Evolutionary conservation across 1,139 yeast species (phyloP), one percentile per base, ranked within the genome.

Genomic region (Hansenula sp.): DNA sequence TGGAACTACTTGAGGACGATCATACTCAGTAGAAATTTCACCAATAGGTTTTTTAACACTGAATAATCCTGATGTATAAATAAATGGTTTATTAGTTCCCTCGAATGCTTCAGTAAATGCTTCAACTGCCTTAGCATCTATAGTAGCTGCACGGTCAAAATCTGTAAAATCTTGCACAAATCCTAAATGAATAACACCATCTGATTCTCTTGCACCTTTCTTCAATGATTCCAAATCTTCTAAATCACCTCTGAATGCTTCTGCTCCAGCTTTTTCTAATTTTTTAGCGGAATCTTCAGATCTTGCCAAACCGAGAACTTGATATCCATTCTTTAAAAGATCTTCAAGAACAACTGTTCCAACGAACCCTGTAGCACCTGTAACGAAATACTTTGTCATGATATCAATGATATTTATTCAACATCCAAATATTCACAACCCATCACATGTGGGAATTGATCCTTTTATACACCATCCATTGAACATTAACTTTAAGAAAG

Each of bases 161-260:
- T 24, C 17, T 8, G 28, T 4, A 12, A 32, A 32, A 17, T 44
- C 63, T 42, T 58, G 64, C 18, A 47, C 45, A 44, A 57, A 65
- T 1, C 60, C 72, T 29, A 63, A 44, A 40, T 66, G 70, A 17
- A 65, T 35, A 6, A 57, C 59, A 11, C 59, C 71, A 42, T 66
- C 70, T 11, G 59, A 34, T 29, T 52, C 52, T 12, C 41, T 35
- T 10, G 65, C 62, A 13, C 49, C 60, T 34, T 53, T 43, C 17
- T 41, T 49, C 10, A 66, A 46, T 3, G 49, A 26, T 5, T 63
- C 64, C 2, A 51, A 26, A 29, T 57, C 60, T 11, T 38, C 41
- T 5, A 65, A 13, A 9, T 8, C 10, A 26, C 29, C 29, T 26
- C 29, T 26, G 10, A 26, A 6, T 10, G 13, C 29, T 6, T 26